Conservation (phyloP, 2,329 filamentous ascomycete genomes). For the Nemania sp. region DNA sequence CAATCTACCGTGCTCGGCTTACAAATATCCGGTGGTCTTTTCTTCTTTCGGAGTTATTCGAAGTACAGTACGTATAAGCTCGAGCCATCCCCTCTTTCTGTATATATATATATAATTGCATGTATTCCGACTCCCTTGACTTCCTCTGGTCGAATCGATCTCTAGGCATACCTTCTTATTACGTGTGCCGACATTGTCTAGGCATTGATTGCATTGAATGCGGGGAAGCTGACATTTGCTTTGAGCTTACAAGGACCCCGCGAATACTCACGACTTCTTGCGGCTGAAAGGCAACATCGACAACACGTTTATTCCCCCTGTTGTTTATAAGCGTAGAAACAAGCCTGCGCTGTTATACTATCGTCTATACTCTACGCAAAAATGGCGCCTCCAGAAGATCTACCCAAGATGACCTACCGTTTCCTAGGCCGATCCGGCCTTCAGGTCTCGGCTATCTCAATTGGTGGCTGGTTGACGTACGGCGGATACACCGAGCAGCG, state of each 20-base stretch:
- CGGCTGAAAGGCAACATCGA: background rate
- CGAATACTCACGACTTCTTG: background rate
- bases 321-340: background rate
- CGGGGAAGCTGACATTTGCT: background rate
- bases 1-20: conserved; percentile 1
- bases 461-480: conserved; percentile 80
- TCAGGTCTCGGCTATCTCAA: conserved; percentile 78
- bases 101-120: background rate
- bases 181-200: background rate
- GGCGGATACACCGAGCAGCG: conserved; percentile 78
- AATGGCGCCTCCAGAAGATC: conserved; percentile 40
- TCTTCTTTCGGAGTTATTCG: background rate
- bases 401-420: conserved; percentile 41
- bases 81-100: background rate
- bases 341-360: background rate
- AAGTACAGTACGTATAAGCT: background rate
- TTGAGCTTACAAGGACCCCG: background rate
- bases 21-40: conserved; percentile 3
- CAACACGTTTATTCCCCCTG: background rate
- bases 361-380: background rate
- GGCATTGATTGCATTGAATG: no score
- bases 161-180: background rate
- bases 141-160: background rate
- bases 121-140: background rate
- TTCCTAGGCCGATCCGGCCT: conserved; percentile 72